Base-by-base conservation (phyloP, 495 filamentous ascomycete genomes). In the Talaromyces nanjingensis region DNA sequence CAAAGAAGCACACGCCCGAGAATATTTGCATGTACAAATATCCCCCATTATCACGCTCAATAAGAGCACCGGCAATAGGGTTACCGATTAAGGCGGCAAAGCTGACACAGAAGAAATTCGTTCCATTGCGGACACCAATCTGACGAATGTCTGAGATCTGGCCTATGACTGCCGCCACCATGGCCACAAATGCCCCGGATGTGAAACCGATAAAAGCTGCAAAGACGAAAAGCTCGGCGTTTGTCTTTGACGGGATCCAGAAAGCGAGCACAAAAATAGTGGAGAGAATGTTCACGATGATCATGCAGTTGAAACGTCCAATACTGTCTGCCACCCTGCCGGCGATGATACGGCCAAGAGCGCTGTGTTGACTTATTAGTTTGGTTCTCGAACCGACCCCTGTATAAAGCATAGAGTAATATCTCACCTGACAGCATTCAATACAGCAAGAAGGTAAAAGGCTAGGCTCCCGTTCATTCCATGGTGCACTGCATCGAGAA, bases 361-460 rank as follows among this genome's bases (percentile, higher is more conserved):
- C 24, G 52, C 66, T 69, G 34, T 16, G 1, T 42, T 25, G 8
- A 54, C 55, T 18, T 52, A 24, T 16, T 49, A 62, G n/a, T 25
- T 24, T 5, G 7, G 20, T 20, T 24, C 9, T 24, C 9, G 29
- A 31, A 6, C 4, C 3, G 4, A 31, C 29, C 29, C 4, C 4
- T 31, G 1, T 31, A 31, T 31, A 7, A 31, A 4, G 29, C 6
- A 31, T 31, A 31, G 29, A 54, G 24, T 6, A 20, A 27, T 54
- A 12, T 22, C 80, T 69, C 73, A 85, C 83, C 82, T 87, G n/a
- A 82, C 80, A 0, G 84, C 87, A 67, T 92, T 93, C 56, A 92
- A 37, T 12, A 37, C 11, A 12, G 33, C 33, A 37, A 37, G 33
- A 12, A 9, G 33, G 11, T 9, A 37, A 37, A 37, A 37, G 11